Evolutionary conservation across 108 stramenopile genomes (phyloP).

Genomic region (Mayamaea pseudoterrestris): DNA sequence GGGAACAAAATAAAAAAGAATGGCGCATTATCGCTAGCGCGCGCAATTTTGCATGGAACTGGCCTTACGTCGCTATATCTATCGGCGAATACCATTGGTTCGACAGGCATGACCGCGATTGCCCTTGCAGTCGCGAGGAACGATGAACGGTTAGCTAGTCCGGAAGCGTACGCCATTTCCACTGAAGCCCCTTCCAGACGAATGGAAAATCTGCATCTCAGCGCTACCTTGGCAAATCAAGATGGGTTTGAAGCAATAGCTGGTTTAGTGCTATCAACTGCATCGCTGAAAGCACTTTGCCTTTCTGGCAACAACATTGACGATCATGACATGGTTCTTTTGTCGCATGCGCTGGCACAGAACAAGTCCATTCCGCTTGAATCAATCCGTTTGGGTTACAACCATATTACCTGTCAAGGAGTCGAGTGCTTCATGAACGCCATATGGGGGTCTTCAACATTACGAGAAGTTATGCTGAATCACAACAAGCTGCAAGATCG

Average conservation of each 20-base stretch:
- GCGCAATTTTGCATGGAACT: conserved; percentile 53
- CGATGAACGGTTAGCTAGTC: conserved; percentile 23
- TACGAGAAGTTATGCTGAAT: conserved; percentile 59
- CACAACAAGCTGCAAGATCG: conserved; percentile 74
- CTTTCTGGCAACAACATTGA: conserved; percentile 49
- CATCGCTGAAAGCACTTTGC: conserved; percentile 35
- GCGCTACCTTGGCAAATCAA: conserved; percentile 32
- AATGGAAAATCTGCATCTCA: conserved; percentile 49
- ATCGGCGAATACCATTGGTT: conserved; percentile 50
- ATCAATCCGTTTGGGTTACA: conserved; percentile 50
- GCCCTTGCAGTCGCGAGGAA: conserved; percentile 49
- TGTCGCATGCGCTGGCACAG: conserved; percentile 59
- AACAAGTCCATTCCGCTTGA: conserved; percentile 60
- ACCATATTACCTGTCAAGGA: conserved; percentile 55
- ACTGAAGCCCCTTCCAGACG: conserved; percentile 9
- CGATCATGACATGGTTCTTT: conserved; percentile 48
- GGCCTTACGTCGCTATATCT: conserved; percentile 51
- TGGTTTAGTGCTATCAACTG: conserved; percentile 56
- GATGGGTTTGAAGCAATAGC: conserved; percentile 46
- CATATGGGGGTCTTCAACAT: conserved; percentile 65
- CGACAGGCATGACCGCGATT: conserved; percentile 42
- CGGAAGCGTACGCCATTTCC: conserved; percentile 10
- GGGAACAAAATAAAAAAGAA: conserved; percentile 49
- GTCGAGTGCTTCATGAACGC: conserved; percentile 82
- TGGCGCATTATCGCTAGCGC: conserved; percentile 51